Evolutionary conservation across 345 rosid species (phyloP), one percentile per base, ranked within the genome.

Genomic region (Pelargonium nanum): DNA sequence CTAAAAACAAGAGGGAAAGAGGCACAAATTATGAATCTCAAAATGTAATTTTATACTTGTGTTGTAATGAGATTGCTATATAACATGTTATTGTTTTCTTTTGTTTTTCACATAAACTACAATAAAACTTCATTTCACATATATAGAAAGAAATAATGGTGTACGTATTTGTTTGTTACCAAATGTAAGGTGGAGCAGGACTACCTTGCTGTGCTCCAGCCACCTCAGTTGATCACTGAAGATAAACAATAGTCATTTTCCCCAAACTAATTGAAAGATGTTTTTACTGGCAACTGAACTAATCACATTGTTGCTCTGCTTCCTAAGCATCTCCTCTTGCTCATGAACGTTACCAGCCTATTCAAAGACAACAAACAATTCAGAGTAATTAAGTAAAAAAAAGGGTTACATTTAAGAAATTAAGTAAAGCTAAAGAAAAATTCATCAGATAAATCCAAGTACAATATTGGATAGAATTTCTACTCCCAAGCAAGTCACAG

Each of bases 291-390:
- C 87, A 68, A 63, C 65, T 52, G 80, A 70, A 56, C 63, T 75
- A 59, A 87, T 70, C 55, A 62, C 59, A 40, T 70, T 76, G 68
- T 81, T 82, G 59, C 85, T 82, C 75, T 75, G 82, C 77, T 73
- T 81, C 67, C 70, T 65, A 21, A 87, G 95, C 95, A 84, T 75
- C 61, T 81, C 85, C 65, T 77, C 86, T 72, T 87, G 95, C 0
- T 81, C 88, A 55, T 60, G 22, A 21, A 70, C 66, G 70, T 84
- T 82, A 17, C 85, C 95, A 17, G 80, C 95, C 95, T 84, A 63
- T 19, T 23, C 57, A 48, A 61, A 24, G 34, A 21, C 58, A 55
- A 55, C 50, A 52, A 55, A 58, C 26, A 64, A 62, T 19, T 6
- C 5, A 32, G 50, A 51, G 19, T 24, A 19, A 48, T 24, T 17